Percentiles rank a stretch among this genome's conserved stretches.
Evolutionary conservation across 2,329 filamentous ascomycete species (phyloP).

Genomic region (Talaromyces rugulosus): DNA sequence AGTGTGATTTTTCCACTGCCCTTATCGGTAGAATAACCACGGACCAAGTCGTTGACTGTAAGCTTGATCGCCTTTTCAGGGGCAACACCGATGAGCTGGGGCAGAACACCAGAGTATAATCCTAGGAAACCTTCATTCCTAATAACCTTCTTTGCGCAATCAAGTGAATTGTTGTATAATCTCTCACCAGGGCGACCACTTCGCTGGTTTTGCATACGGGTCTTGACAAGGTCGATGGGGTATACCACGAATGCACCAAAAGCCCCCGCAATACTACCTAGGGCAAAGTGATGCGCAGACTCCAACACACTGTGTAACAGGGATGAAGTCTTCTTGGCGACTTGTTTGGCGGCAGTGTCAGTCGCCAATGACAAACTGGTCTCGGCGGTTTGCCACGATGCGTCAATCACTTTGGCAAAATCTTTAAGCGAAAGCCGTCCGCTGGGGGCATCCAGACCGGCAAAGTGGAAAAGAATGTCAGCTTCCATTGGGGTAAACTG

Average conservation of each 20-base stretch:
- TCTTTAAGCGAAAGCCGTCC: constrained; percentile 76
- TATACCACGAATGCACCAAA: constrained; percentile 99
- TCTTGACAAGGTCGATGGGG: constrained; percentile 98
- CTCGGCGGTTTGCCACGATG: constrained; percentile 71
- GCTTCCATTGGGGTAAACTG: constrained; percentile 98
- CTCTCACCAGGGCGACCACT: constrained; percentile 75
- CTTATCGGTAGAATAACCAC: constrained; percentile 68
- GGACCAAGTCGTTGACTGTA: constrained; percentile 92
- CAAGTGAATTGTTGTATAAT: constrained; percentile 94
- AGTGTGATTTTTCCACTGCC: constrained; percentile 68
- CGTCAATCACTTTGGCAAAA: constrained; percentile 92
- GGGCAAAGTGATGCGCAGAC: constrained; percentile 82
- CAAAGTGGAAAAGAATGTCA: constrained; percentile 98
- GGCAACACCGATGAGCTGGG: constrained; percentile 95
- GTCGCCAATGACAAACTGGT: constrained; percentile 45
- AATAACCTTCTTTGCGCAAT: constrained; percentile 90
- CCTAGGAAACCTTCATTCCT: constrained; percentile 86
- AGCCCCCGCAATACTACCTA: constrained; percentile 86
- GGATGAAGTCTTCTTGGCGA: constrained; percentile 52
- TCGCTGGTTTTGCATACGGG: constrained; percentile 95
- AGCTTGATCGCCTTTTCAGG: constrained; percentile 99
- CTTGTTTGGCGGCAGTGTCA: constrained; percentile 46
- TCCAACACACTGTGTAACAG: constrained; percentile 64
- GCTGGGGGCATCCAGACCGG: constrained; percentile 82
- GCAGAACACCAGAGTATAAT: constrained; percentile 89